Evolutionary conservation across 2,329 filamentous ascomycete species (phyloP).

Genomic region (Cladorrhinum sp.): DNA sequence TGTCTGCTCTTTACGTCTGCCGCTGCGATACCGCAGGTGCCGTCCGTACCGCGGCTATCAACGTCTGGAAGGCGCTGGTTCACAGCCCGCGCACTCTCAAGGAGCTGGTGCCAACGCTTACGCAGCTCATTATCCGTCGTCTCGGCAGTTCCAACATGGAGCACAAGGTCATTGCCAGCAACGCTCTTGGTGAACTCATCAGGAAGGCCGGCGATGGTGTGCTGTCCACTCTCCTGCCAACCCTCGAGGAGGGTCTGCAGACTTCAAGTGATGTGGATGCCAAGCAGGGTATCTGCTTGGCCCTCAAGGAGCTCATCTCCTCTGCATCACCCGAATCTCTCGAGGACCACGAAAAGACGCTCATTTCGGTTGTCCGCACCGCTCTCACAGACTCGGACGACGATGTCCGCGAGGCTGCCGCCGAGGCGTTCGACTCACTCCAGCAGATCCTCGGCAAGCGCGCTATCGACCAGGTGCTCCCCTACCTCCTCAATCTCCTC

Average conservation of each 20-base stretch:
- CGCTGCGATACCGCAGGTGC: conserved; percentile 92
- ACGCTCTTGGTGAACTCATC: conserved; percentile 93
- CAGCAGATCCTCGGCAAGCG: conserved; percentile 93
- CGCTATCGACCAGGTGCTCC: conserved; percentile 91
- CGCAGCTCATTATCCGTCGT: conserved; percentile 88
- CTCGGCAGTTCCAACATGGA: conserved; percentile 96
- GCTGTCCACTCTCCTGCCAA: conserved; percentile 80
- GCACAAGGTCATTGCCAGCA: conserved; percentile 97
- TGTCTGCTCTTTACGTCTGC: conserved; percentile 96
- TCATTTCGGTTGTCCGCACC: conserved; percentile 90
- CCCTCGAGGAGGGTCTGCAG: conserved; percentile 86
- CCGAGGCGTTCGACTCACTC: conserved; percentile 93
- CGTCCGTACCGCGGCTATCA: conserved; percentile 84
- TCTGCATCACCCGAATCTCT: conserved; percentile 85
- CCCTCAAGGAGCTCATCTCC: conserved; percentile 86
- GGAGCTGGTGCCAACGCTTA: conserved; percentile 91
- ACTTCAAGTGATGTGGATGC: conserved; percentile 87
- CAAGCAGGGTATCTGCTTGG: conserved; percentile 96
- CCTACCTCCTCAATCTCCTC: conserved; percentile 85
- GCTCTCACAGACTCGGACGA: conserved; percentile 86
- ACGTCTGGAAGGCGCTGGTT: conserved; percentile 95
- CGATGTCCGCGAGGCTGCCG: conserved; percentile 90
- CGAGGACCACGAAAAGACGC: conserved; percentile 90
- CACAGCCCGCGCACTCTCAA: conserved; percentile 89
- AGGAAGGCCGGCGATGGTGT: conserved; percentile 95